Evolutionary conservation across 1,139 yeast genomes (phyloP), one percentile per base, ranked within the genome.

Genomic region (Candida tetrigidarum): DNA sequence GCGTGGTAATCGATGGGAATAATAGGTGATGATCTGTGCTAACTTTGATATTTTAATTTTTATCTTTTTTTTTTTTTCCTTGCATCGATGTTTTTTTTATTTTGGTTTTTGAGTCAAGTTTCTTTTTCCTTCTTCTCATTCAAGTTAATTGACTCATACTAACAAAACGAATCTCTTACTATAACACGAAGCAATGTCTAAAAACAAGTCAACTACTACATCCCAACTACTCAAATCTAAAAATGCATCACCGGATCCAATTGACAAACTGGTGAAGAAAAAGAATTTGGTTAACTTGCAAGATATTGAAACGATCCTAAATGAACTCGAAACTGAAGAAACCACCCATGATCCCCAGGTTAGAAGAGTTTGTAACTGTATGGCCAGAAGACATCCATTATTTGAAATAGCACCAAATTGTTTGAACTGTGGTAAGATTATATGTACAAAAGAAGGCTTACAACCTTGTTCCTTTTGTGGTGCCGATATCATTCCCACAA

Each of bases 381-480:
- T 83, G 80, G 93, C 88, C 1, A 81, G 87, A 2, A 72, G 87
- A 47, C 99, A 95, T 59, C 96, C 97, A 2, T 68, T 95, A 35
- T 87, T 90, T 54, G 95, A 88, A 47, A 77, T 88, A 47, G 93
- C 96, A 0, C 99, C 99, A 0, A 95, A 95, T 61, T 95, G 99
- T 58, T 67, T 93, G 37, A 84, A 86, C 47, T 95, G 99, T 64
- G 99, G 99, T 9, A 90, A 91, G 60, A 89, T 95, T 32, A 87
- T 93, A 2, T 95, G 99, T 67, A 76, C 78, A 3, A 84, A 84
- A 55, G 98, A 95, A 60, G 98, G 98, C 0, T 62, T 83, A n/a
- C 90, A 91, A 44, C 95, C 95, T 4, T 95, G 99, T 60, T 79
- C 95, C 2, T 87, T 70, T 51, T 93, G 99, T 67, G 90, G 91